These are phyloP conservation scores for Fusarium ramigenum DNA, from an alignment of 2,329 filamentous ascomycete genomes.

Conservation along the genomic window DNA sequence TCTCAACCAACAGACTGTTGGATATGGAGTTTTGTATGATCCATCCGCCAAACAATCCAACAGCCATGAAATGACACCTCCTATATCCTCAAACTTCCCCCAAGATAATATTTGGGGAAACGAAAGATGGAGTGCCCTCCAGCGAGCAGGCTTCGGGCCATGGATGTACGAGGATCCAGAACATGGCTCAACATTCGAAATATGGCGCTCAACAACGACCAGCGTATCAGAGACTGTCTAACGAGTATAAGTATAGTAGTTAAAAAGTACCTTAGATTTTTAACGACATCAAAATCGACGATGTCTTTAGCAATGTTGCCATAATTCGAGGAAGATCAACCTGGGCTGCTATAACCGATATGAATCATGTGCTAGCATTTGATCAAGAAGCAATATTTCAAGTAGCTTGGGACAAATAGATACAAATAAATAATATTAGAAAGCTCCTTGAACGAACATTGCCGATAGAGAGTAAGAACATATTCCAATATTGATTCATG, in stretches of 20 bases:
- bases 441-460: background rate
- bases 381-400: background rate
- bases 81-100: background rate
- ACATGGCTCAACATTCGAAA: background rate
- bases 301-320: background rate
- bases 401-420: background rate
- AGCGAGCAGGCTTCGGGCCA: background rate
- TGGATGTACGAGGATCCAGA: background rate
- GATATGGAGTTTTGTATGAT: background rate
- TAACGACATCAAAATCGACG: background rate
- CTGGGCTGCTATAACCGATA: background rate
- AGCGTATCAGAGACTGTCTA: background rate
- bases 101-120: too few relatives aligned
- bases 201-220: background rate
- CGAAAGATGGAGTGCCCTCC: background rate
- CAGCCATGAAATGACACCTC: too few relatives aligned
- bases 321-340: background rate
- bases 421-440: accelerated
- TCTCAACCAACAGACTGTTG: background rate
- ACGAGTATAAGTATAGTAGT: too few relatives aligned
- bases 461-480: background rate
- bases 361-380: background rate
- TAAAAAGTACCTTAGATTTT: too few relatives aligned
- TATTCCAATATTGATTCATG: background rate
- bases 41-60: background rate